Percentiles rank a stretch among this genome's conserved stretches.
These are phyloP conservation scores for Irpex rosettiformis DNA, from an alignment of 1,284 basidiomycete species.

Conservation along the genomic window DNA sequence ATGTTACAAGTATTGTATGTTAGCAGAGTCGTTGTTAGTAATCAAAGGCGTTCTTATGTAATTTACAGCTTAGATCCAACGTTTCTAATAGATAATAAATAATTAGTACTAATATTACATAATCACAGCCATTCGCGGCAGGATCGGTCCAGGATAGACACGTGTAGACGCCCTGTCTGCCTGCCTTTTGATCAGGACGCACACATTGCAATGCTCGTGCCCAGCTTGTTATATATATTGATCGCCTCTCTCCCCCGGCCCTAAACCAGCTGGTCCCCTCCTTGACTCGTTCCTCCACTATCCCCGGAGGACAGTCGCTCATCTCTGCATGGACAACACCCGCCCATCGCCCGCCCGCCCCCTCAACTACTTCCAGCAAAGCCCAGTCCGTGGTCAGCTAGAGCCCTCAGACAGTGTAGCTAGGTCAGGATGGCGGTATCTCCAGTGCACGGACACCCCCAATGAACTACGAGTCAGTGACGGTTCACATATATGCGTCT, in stretches of 20 bases:
- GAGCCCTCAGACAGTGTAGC: constrained; percentile 56
- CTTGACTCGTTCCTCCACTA: constrained; percentile 11
- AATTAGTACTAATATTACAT: too few species aligned
- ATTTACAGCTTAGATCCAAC: too few species aligned
- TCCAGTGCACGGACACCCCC: constrained; percentile 71
- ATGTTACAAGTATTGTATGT: background rate
- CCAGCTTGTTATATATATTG: constrained; percentile 9
- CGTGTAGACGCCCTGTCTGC: constrained; percentile 2
- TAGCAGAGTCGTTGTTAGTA: too few species aligned
- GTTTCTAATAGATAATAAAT: too few species aligned
- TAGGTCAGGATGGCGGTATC: constrained; percentile 59
- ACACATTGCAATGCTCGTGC: constrained; percentile 7
- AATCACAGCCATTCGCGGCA: background rate
- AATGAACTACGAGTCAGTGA: constrained; percentile 62
- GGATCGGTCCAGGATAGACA: background rate
- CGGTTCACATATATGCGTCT: background rate
- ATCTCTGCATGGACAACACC: constrained; percentile 15
- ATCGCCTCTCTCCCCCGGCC: background rate
- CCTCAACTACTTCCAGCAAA: constrained; percentile 54
- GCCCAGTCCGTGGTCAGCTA: constrained; percentile 68
- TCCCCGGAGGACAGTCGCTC: constrained; percentile 5
- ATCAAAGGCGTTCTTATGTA: too few species aligned
- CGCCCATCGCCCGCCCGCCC: constrained; percentile 27
- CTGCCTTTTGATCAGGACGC: constrained; percentile 6
- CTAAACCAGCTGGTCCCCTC: constrained; percentile 3